Evolutionary conservation across 495 filamentous ascomycete genomes (phyloP), one percentile per base, ranked within the genome.

Genomic region (Aspergillus olivimuriae): DNA sequence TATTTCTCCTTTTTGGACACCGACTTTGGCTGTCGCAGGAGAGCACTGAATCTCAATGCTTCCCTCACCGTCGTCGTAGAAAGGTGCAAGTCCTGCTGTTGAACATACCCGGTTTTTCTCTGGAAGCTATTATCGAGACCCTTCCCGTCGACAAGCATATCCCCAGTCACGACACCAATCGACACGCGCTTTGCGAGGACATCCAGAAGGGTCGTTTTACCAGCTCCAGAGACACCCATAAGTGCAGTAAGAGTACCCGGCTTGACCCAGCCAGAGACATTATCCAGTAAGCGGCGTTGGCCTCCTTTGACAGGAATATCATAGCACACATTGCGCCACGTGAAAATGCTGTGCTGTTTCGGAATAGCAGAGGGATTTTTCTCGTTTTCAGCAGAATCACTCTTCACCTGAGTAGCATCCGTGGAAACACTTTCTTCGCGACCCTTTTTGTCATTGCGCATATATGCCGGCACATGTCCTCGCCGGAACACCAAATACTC

Each of bases 1-100:
- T 70, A 62, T 38, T 77, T 79, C 32, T 77, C 73, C n/a, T 53
- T 50, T 26, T 59, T 58, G 0, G 68, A 55, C 0, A 68, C 61
- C 4, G 56, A 38, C 34, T 58, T 80, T 4, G 90, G 87, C 55
- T 95, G 91, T 26, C 91, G 84, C 3, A 95, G 77, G 26, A 89
- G 68, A 30, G 91, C 91, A 47, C 80, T 87, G 61, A 96, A 95
- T 30, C 77, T 75, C 14, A 96, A 69, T 22, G 89, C 87, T 41
- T 74, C 90, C 23, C 90, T 74, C 15, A 95, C 89, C 17, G 89
- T 95, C 1, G 82, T 79, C 0, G 87, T 91, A 9, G 80, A 65
- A 19, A 92, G 74, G 63, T 94, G 89, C 4, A 95, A 74, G 72
- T 96, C 90, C 58, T 94, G 88, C 58, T 96, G 90, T 51, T 95